These are phyloP conservation scores for Cicer cuneatum DNA, from an alignment of 306 rosid genomes.

Conservation along the genomic window DNA sequence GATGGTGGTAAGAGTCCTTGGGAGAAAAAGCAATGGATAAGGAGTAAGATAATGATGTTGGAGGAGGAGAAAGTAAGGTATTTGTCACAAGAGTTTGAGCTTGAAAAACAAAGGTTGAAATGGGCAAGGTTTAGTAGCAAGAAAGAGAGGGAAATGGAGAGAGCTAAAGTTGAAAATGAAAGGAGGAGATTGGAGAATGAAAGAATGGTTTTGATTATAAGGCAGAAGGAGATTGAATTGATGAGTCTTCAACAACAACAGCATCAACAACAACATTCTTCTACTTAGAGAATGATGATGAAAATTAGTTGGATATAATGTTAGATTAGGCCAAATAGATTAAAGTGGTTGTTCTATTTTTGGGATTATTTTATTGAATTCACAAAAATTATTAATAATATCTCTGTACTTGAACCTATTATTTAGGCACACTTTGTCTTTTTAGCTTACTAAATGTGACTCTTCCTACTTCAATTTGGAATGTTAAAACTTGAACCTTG, in stretches of 20 bases:
- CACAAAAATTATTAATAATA: background rate
- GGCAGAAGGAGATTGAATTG: conserved; percentile 71
- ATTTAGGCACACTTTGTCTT: background rate
- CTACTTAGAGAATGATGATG: conserved; percentile 51
- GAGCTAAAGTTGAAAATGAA: conserved; percentile 74
- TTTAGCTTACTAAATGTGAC: background rate
- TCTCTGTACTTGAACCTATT: background rate
- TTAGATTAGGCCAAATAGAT: conserved; percentile 16
- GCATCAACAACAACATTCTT: conserved; percentile 63
- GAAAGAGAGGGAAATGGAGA: conserved; percentile 94
- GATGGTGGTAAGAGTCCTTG: conserved; percentile 66
- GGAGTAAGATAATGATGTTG: conserved; percentile 54
- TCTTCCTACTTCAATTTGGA: conserved; percentile 22
- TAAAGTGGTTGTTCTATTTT: conserved; percentile 8
- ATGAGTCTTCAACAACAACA: conserved; percentile 51
- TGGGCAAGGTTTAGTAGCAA: conserved; percentile 84
- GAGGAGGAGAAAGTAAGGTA: conserved; percentile 70
- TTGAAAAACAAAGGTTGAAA: conserved; percentile 81
- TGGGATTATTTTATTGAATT: conserved; percentile 10
- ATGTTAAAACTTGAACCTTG: conserved; percentile 12
- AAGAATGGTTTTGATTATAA: conserved; percentile 72
- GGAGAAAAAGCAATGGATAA: conserved; percentile 89
- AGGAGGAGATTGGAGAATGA: conserved; percentile 64
- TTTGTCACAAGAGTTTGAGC: conserved; percentile 60
- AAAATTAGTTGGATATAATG: background rate